phyloP scores from a whole-genome alignment of 2,329 filamentous ascomycete species.

The Ophioceras dolichostomum region DNA sequence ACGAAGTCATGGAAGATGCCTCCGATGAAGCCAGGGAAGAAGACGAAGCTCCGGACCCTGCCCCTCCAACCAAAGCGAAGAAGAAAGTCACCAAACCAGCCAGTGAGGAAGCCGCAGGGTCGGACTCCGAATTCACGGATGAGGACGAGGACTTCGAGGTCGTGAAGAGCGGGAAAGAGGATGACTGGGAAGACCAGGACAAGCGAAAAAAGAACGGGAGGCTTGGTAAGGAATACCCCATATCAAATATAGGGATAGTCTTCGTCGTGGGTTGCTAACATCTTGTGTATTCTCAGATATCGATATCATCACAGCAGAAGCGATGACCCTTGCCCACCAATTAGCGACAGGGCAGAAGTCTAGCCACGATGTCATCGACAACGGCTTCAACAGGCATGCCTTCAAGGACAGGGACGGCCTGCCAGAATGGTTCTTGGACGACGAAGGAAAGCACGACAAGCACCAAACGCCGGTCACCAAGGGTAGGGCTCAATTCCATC shows the following conservation, averaged over 20 bases:
- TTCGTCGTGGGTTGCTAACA: conserved; percentile 11
- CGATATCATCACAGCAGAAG: conserved; percentile 98
- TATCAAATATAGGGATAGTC: background rate
- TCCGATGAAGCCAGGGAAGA: conserved; percentile 23
- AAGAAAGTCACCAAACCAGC: conserved; percentile 15
- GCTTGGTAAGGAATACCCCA: conserved; percentile 30
- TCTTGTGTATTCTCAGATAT: conserved; percentile 55
- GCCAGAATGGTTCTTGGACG: conserved; percentile 96
- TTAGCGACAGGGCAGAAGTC: conserved; percentile 79
- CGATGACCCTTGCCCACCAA: conserved; percentile 92
- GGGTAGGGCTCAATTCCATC: conserved; percentile 1
- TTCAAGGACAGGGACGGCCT: conserved; percentile 86
- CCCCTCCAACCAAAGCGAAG: conserved; percentile 11
- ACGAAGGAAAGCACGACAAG: conserved; percentile 75
- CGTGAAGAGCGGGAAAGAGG: conserved; percentile 33
- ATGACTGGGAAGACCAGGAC: conserved; percentile 54
- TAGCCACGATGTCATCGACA: conserved; percentile 70
- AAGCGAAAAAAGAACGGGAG: conserved; percentile 51
- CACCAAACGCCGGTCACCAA: conserved; percentile 82
- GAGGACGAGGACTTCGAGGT: conserved; percentile 40
- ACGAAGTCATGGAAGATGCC: conserved; percentile 25
- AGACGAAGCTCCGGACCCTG: conserved; percentile 20
- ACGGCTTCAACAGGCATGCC: conserved; percentile 84
- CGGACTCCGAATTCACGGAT: conserved; percentile 17
- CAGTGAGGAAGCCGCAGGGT: conserved; percentile 4